Conservation (phyloP, 2,329 filamentous ascomycete species). For the Ilyonectria robusta region DNA sequence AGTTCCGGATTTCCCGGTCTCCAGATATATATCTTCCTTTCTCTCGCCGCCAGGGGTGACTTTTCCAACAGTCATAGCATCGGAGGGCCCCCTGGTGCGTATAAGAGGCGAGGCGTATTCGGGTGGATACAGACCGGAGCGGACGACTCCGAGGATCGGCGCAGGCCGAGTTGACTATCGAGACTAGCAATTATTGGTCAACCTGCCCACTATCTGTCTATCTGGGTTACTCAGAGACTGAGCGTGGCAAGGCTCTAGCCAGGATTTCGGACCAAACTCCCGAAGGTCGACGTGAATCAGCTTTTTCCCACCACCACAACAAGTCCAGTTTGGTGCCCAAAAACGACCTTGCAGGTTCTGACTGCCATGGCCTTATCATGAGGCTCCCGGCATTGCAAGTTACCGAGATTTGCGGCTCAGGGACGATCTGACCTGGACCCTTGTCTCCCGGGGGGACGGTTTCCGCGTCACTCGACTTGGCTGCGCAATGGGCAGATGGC, state of each 20-base stretch:
- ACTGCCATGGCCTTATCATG: conserved; percentile 1
- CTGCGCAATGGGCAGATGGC: conserved; percentile 26
- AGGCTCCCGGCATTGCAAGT: conserved; percentile 23
- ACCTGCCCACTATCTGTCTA: conserved; percentile 10
- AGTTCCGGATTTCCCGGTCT: background rate
- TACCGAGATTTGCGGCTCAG: conserved; percentile 30
- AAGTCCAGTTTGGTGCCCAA: background rate
- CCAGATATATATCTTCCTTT: conserved; percentile 6
- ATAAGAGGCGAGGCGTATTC: conserved; percentile 3
- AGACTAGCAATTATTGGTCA: background rate
- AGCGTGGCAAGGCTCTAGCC: background rate
- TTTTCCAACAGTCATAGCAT: conserved; percentile 11
- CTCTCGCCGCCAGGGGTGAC: background rate
- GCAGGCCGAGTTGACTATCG: conserved; percentile 20
- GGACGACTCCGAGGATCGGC: conserved; percentile 37
- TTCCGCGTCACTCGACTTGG: conserved; percentile 10
- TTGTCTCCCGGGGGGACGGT: conserved; percentile 9
- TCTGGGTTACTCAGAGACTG: background rate
- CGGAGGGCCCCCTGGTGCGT: conserved; percentile 7
- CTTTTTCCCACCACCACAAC: background rate
- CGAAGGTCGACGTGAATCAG: background rate
- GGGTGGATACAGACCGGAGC: conserved; percentile 27
- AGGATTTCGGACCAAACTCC: background rate
- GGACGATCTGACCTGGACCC: conserved; percentile 15
- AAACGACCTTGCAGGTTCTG: background rate